These are phyloP conservation scores for Stagonosporopsis cucurbitacearum DNA, from an alignment of 2,329 filamentous ascomycete species.

Conservation along the genomic window DNA sequence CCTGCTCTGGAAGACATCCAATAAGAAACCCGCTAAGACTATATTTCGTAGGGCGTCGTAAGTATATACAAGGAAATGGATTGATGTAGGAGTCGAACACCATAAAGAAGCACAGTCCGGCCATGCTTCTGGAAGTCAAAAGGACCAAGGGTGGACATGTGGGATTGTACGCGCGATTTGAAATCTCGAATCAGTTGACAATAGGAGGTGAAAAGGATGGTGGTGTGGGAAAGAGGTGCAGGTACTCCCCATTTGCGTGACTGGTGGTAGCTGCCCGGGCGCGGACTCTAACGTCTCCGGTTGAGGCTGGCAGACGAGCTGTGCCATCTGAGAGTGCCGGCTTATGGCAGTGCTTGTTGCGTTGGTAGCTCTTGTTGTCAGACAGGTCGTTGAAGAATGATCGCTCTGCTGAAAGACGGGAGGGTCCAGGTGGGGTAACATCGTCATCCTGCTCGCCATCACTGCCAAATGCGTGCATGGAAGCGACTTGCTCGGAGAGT, in stretches of 20 bases:
- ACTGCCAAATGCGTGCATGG: slow-evolving; percentile 32
- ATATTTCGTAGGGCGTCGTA: slow-evolving; percentile 12
- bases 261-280: slow-evolving; percentile 40
- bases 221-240: slow-evolving; percentile 47
- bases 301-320: slow-evolving; percentile 36
- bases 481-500: slow-evolving; percentile 42
- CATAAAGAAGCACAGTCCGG: slow-evolving; percentile 3
- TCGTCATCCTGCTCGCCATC: slow-evolving; percentile 41
- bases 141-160: too few relatives aligned
- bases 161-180: too few relatives aligned
- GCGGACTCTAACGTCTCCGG: slow-evolving; percentile 22
- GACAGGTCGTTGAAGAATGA: slow-evolving; percentile 42
- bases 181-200: slow-evolving; percentile 5
- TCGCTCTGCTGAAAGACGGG: slow-evolving; percentile 30
- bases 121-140: background rate
- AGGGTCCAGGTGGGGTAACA: slow-evolving; percentile 41
- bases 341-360: slow-evolving; percentile 42
- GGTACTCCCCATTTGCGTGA: slow-evolving; percentile 27
- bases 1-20: slow-evolving; percentile 1
- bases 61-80: slow-evolving; percentile 17
- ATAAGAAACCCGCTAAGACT: background rate
- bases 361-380: slow-evolving; percentile 28
- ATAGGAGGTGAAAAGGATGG: slow-evolving; percentile 25
- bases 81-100: background rate
- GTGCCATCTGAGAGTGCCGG: slow-evolving; percentile 43